A percentile compares a stretch with the other conserved stretches of the same genome.
Evolutionary conservation across 441 rosid genomes (phyloP).

Genomic region (Populus hybrid): DNA sequence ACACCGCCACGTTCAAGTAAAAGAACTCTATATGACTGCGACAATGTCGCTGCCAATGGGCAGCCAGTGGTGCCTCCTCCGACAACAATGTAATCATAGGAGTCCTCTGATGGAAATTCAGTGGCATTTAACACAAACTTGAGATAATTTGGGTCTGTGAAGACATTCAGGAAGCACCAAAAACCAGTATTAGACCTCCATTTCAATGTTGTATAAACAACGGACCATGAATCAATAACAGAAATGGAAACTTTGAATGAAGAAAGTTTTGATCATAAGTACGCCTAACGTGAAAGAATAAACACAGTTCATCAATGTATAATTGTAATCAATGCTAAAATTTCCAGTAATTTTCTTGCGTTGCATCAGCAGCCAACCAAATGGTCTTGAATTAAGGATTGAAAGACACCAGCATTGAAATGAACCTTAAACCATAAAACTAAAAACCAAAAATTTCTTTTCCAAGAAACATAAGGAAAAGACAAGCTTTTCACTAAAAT

Average conservation of each 20-base stretch:
- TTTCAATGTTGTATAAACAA: background rate
- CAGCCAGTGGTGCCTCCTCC: constrained; percentile 96
- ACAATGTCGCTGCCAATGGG: constrained; percentile 80
- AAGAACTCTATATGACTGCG: constrained; percentile 63
- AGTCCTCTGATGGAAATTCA: constrained; percentile 62
- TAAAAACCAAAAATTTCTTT: background rate
- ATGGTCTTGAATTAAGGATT: background rate
- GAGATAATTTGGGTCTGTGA: constrained; percentile 52
- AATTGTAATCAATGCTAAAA: background rate
- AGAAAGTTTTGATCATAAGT: background rate
- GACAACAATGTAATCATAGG: constrained; percentile 77
- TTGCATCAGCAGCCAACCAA: constrained; percentile 4
- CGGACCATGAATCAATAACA: background rate
- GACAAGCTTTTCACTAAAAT: background rate
- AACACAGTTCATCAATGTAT: background rate
- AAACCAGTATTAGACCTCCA: background rate
- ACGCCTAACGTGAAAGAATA: background rate
- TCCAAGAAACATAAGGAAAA: background rate
- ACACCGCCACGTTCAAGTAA: constrained; percentile 77
- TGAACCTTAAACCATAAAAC: background rate
- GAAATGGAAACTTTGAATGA: background rate
- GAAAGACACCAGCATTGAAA: background rate
- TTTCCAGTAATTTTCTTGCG: background rate
- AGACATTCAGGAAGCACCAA: constrained; percentile 3
- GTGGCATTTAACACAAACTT: constrained; percentile 68